phyloP scores from a whole-genome alignment of 2,329 filamentous ascomycete species.

The Hypoxylon sp. region DNA sequence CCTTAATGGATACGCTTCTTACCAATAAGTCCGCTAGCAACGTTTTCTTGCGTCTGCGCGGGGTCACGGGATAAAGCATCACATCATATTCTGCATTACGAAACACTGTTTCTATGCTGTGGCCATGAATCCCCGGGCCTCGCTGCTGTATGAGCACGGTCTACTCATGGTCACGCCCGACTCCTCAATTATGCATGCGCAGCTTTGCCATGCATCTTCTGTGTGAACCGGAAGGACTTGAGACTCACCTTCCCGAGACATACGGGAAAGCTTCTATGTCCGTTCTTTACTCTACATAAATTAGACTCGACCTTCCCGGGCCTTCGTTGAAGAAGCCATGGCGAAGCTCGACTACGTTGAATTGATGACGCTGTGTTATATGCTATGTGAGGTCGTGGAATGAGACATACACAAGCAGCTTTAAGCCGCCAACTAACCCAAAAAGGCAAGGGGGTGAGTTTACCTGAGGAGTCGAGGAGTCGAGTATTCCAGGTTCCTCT shows the following conservation, averaged over 20 bases:
- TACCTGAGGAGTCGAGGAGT: conserved; percentile 20
- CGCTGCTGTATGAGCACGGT: conserved; percentile 25
- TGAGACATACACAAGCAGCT: conserved; percentile 31
- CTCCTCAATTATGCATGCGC: conserved; percentile 23
- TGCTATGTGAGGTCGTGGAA: conserved; percentile 35
- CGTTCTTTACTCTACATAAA: conserved; percentile 26
- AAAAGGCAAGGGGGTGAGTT: neutral
- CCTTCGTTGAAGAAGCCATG: conserved; percentile 16
- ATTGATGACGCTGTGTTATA: conserved; percentile 38
- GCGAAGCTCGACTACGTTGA: conserved; percentile 26
- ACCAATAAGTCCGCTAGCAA: conserved; percentile 10
- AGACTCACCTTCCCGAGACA: conserved; percentile 39
- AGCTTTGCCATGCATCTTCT: conserved; percentile 34
- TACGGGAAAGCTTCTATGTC: conserved; percentile 28
- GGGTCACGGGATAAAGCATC: conserved; percentile 39
- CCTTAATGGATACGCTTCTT: conserved; percentile 2
- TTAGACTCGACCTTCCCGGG: conserved; percentile 18
- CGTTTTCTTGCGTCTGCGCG: conserved; percentile 33
- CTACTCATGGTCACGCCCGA: conserved; percentile 18
- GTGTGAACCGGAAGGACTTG: conserved; percentile 35
- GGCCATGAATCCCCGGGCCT: conserved; percentile 29
- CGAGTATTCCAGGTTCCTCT: conserved; percentile 10
- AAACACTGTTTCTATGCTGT: conserved; percentile 40
- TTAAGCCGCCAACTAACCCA: conserved; percentile 21
- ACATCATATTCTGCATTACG: conserved; percentile 34